phyloP scores from a whole-genome alignment of 352 stramenopile species.

The Peronospora belbahrii region DNA sequence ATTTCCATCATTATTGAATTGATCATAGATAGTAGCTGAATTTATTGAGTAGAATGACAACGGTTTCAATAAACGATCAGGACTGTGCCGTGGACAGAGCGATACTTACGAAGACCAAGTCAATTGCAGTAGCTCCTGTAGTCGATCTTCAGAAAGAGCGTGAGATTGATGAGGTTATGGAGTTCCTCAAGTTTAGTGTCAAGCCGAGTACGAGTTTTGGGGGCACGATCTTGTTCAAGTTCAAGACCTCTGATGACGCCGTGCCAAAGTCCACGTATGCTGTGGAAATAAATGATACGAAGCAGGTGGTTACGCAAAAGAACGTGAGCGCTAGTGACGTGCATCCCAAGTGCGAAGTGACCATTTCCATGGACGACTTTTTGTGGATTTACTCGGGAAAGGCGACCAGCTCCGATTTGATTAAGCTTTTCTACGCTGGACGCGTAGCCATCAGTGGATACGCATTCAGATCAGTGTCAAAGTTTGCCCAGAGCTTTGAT shows the following conservation, averaged over 20 bases:
- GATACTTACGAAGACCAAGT: background rate
- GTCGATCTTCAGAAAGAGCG: constrained; percentile 31
- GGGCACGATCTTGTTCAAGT: constrained; percentile 83
- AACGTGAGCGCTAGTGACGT: constrained; percentile 38
- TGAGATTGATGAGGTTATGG: constrained; percentile 85
- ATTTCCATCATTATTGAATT: background rate
- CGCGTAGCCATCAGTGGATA: constrained; percentile 73
- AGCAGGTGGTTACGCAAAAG: constrained; percentile 47
- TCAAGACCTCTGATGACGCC: constrained; percentile 34
- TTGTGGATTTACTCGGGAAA: constrained; percentile 84
- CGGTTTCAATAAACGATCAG: constrained; percentile 9
- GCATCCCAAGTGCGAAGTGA: constrained; percentile 64
- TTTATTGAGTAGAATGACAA: background rate
- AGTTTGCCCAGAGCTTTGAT: constrained; percentile 81
- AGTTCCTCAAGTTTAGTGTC: constrained; percentile 79
- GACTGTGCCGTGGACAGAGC: constrained; percentile 4
- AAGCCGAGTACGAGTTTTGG: constrained; percentile 62
- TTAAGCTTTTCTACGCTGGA: constrained; percentile 77
- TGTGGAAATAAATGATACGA: constrained; percentile 45
- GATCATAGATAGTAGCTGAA: too few species aligned
- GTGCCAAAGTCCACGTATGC: constrained; percentile 55
- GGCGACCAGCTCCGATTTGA: constrained; percentile 60
- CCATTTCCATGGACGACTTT: constrained; percentile 83
- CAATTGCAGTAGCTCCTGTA: background rate
- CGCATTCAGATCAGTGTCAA: constrained; percentile 71